A percentile compares a stretch with the other conserved stretches of the same genome.
These are phyloP conservation scores for Chaetomium sp. DNA, from an alignment of 2,329 filamentous ascomycete species.

Conservation along the genomic window DNA sequence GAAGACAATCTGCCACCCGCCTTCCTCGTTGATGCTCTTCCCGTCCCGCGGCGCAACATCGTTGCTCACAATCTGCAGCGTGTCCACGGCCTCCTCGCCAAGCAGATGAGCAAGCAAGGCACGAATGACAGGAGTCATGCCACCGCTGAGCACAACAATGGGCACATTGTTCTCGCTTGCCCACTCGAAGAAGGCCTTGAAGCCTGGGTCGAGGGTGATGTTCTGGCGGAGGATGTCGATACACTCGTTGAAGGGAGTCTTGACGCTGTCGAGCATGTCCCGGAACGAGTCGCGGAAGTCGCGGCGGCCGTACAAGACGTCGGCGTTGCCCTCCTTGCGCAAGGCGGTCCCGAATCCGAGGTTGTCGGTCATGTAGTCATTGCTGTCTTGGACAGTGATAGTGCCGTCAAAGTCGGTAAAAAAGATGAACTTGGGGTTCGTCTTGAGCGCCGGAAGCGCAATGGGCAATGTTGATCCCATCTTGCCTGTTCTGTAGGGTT, in stretches of 20 bases:
- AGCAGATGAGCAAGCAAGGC: slow-evolving; percentile 74
- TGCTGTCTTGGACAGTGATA: slow-evolving; percentile 67
- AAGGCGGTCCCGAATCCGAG: slow-evolving; percentile 72
- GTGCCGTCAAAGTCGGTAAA: slow-evolving; percentile 99
- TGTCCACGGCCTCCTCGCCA: slow-evolving; percentile 63
- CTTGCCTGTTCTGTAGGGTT: slow-evolving; percentile 11
- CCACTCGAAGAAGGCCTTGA: slow-evolving; percentile 84
- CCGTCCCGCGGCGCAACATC: slow-evolving; percentile 57
- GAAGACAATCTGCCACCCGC: slow-evolving; percentile 82
- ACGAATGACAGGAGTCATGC: slow-evolving; percentile 88
- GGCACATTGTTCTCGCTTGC: slow-evolving; percentile 75
- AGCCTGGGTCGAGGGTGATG: slow-evolving; percentile 83
- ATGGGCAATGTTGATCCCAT: slow-evolving; percentile 37
- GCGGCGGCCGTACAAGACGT: slow-evolving; percentile 64
- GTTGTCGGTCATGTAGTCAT: slow-evolving; percentile 77
- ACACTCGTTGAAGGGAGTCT: slow-evolving; percentile 73
- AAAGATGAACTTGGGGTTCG: slow-evolving; percentile 85
- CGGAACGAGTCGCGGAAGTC: slow-evolving; percentile 82
- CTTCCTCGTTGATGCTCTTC: slow-evolving; percentile 70
- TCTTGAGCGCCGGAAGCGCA: slow-evolving; percentile 53
- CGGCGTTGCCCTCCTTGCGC: slow-evolving; percentile 66
- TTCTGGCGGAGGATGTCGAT: slow-evolving; percentile 70
- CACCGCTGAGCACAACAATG: slow-evolving; percentile 83
- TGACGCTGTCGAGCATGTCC: slow-evolving; percentile 86
- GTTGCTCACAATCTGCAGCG: slow-evolving; percentile 90